Evolutionary conservation across 371 early-diverging fungal genomes (phyloP).

Genomic region (Mortierella sp.): DNA sequence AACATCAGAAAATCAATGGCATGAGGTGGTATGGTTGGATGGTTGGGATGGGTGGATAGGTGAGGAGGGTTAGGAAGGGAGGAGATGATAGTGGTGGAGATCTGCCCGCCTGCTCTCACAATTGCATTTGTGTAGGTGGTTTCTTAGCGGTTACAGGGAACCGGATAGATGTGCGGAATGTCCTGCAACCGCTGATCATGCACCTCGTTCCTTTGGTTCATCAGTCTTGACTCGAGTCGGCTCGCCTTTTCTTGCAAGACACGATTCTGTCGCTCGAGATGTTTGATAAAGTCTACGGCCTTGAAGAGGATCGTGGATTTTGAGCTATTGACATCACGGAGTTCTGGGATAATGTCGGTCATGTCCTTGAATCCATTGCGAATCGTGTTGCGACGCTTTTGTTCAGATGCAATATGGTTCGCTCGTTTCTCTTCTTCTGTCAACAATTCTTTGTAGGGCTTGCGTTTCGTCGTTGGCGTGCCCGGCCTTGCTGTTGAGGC

Average conservation of each 20-base stretch:
- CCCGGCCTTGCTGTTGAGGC: conserved; percentile 2
- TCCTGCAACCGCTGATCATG: conserved; percentile 52
- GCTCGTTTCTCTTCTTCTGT: conserved; percentile 94
- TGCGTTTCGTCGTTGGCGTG: conserved; percentile 32
- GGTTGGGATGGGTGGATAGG: not conserved
- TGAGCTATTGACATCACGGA: conserved; percentile 66
- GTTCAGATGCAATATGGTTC: conserved; percentile 82
- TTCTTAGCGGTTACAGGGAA: conserved; percentile 49
- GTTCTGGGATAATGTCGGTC: conserved; percentile 53
- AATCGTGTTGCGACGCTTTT: conserved; percentile 52
- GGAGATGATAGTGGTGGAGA: not conserved
- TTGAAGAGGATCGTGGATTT: conserved; percentile 58
- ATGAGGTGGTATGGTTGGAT: not conserved
- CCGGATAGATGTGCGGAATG: conserved; percentile 53
- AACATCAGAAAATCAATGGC: not conserved
- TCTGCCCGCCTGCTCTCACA: no score
- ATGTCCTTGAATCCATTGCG: conserved; percentile 55
- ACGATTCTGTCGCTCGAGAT: conserved; percentile 57
- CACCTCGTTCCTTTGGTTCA: conserved; percentile 21
- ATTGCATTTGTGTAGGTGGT: no score
- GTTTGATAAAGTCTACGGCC: conserved; percentile 56
- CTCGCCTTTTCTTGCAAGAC: conserved; percentile 59
- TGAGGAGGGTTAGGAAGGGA: not conserved
- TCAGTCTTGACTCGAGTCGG: conserved; percentile 58
- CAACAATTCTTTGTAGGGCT: conserved; percentile 71